Evolutionary conservation across 2,329 filamentous ascomycete species (phyloP), one percentile per base, ranked within the genome.

Genomic region (Capronia americana): DNA sequence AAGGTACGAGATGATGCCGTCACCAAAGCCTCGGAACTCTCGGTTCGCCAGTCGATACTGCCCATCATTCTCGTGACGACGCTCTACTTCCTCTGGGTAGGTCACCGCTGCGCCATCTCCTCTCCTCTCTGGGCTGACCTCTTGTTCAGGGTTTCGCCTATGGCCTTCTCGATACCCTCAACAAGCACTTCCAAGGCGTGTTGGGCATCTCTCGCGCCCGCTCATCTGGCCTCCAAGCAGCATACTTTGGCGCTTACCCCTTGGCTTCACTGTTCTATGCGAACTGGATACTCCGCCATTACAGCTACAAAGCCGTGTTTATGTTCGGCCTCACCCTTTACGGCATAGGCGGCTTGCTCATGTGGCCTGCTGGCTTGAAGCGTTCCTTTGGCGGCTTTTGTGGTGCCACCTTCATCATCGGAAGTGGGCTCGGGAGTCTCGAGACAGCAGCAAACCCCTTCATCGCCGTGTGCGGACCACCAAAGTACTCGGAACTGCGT

Each of bases 361-460:
- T 93, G 79, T 94, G 91, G 92, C 92, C 92, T 0, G 90, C 88
- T 2, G 90, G 89, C 7, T 86, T 93, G 4, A 85, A 92, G 66
- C 84, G 85, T 44, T 90, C 87, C 14, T 93, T 93, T 73, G 87
- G 84, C 24, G 91, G 90, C 6, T 93, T 92, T 78, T 92, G 90
- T 72, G 86, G 64, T 44, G 69, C 70, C 20, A 84, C 91, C 71
- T 92, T 92, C 76, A 85, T 93, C 68, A 89, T 92, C 64, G 90
- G 90, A 30, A 88, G 87, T 64, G 90, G 90, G 3, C 82, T 93
- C 0, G 88, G 88, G 0, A 90, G 90, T 0, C 85, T 93, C 20
- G 91, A 93, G 78, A 92, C 90, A 0, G 89, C 89, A 0, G 91
- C 91, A 4, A 92, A 93, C 76, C 89, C 90, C 0, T 94, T 89